Base-by-base conservation (phyloP, 2,329 filamentous ascomycete genomes). In the Botrytis elliptica region DNA sequence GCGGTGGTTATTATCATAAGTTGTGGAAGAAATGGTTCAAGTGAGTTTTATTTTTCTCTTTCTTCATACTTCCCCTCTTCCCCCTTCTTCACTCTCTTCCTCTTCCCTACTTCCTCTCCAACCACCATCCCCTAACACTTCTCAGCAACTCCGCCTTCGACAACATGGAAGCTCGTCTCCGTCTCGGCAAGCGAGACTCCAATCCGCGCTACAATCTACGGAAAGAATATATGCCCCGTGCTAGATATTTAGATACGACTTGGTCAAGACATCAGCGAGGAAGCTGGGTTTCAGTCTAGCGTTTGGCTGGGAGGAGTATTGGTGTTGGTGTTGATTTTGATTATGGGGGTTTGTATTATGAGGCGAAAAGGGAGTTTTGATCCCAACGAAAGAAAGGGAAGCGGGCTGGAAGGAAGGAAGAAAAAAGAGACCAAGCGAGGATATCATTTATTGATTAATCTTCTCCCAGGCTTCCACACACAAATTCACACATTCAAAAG, bases 11-110 rank as follows among this genome's bases (percentile, higher is more conserved):
- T 52, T 76, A 77, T 4, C 18, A 42, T 2, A 78, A 77, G n/a
- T 20, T 79, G 3, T 80, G 79, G 79, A 79, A 78, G 62, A 79
- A 74, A 44, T 79, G 79, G 79, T 78, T 79, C 57, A 80, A 78
- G 52, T 57, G 18, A 29, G n/a, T 1, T 33, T 29, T 33, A 4
- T 8, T 2, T 29, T 57, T 6, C 52, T 18, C 44, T 22, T 22
- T 22, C 7, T 46, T 46, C 18, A 22, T 46, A 46, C 44, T 22
- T 2, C 18, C 18, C 44, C 33, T 33, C n/a, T n/a, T n/a, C n/a
- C n/a, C n/a, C n/a, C n/a, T n/a, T n/a, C n/a, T n/a, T n/a, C n/a
- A n/a, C n/a, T n/a, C n/a, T 46, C 44, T 46, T 46, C 44, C 18
- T 7, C 44, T 9, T 46, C 42, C 20, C 16, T 7, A 18, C 16